phyloP scores from a whole-genome alignment of 768 basidiomycete species.

The Suillus alpinus region DNA sequence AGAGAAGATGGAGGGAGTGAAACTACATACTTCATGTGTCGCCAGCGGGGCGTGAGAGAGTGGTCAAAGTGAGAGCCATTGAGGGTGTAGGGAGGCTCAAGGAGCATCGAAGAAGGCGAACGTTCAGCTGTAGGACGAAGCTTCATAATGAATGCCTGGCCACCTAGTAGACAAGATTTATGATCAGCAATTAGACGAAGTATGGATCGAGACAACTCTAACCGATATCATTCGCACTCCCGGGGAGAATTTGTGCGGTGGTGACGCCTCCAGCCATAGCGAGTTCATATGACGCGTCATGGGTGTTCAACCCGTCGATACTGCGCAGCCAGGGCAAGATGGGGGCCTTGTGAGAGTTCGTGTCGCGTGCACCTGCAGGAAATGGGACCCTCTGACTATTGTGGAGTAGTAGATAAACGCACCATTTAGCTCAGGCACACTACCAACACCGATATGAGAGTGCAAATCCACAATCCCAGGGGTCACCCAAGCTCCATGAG shows the following conservation, averaged over 20 bases:
- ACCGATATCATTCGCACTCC: conserved; percentile 30
- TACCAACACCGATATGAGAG: conserved; percentile 44
- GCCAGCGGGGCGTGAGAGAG: conserved; percentile 22
- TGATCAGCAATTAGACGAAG: background rate
- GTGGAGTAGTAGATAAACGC: background rate
- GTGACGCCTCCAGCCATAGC: conserved; percentile 47
- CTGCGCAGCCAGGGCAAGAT: conserved; percentile 62
- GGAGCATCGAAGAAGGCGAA: conserved; percentile 43
- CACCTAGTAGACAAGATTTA: conserved; percentile 30
- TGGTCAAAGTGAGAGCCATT: conserved; percentile 18
- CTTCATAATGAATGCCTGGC: conserved; percentile 52
- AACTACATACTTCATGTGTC: conserved; percentile 26
- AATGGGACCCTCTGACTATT: conserved; percentile 11
- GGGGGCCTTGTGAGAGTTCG: conserved; percentile 54
- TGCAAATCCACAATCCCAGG: conserved; percentile 63
- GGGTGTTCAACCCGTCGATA: conserved; percentile 45
- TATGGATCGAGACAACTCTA: conserved; percentile 9
- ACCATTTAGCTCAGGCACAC: conserved; percentile 33
- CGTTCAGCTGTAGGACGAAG: conserved; percentile 45
- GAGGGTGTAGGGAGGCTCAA: conserved; percentile 51
- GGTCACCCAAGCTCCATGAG: conserved; percentile 71
- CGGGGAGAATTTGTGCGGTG: conserved; percentile 50
- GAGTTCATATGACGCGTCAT: conserved; percentile 38
- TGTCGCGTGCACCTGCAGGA: conserved; percentile 46
- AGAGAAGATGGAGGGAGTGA: background rate